Evolutionary conservation across 495 filamentous ascomycete species (phyloP), one percentile per base, ranked within the genome.

Genomic region (Hamigera avellanea): DNA sequence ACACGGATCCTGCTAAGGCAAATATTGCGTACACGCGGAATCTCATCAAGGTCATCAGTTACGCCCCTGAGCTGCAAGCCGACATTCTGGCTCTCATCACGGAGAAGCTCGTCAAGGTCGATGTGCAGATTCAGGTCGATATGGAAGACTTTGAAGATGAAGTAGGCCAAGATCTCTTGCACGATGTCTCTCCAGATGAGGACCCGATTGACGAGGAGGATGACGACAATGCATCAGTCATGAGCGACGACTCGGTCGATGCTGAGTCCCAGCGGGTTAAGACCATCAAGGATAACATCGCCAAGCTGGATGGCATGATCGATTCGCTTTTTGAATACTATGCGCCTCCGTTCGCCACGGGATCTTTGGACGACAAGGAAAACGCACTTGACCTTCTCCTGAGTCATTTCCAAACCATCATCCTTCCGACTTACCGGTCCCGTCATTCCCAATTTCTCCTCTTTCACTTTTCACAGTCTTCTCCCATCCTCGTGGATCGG

Each of bases 111-210:
- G 83, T 95, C 39, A 93, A 91, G 56, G 80, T 93, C 31, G 91
- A 99, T 46, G 83, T 93, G 2, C 84, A 94, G 51, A 86, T 96
- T 52, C 88, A 95, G 54, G 75, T 85, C 8, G 86, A 96, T 46
- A 70, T 95, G 44, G 86, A 95, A 40, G 83, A 93, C 42, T 59
- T 91, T 35, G 80, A 82, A 36, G 81, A 85, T 14, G 78, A 81
- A 19, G 63, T 75, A 18, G 76, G 70, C 36, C 78, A 83, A 19
- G 62, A 58, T 26, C 42, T 68, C 4, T 31, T 69, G 14, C 54
- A 63, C 14, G 56, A 57, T 27, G 37, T 52, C 14, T 52, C 60
- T 9, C 57, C 51, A 10, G 64, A 69, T 10, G 60, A 62, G 8
- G 64, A 66, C 8, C 62, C 65, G n/a, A 64, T 72, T 14, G 70